Conservation (phyloP, 805 yeast genomes). For the Kodamaea lidongshanica region DNA sequence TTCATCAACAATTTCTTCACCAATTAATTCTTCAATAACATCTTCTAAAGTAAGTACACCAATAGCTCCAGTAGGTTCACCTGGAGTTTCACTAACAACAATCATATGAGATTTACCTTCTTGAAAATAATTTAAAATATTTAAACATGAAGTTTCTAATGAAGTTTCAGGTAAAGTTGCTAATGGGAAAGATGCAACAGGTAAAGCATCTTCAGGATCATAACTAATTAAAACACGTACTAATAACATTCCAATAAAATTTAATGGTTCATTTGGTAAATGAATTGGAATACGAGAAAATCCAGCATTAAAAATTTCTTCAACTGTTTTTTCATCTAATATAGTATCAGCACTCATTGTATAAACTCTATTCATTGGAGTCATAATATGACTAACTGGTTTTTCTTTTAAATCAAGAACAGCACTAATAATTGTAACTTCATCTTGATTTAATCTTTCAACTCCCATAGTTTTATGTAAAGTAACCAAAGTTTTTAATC, state of each 20-base stretch:
- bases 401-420: conserved; percentile 92
- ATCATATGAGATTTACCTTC: conserved; percentile 98
- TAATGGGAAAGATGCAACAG: conserved; percentile 87
- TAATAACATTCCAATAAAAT: conserved; percentile 90
- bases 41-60: conserved; percentile 94
- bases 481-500: conserved; percentile 88
- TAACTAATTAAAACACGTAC: conserved; percentile 90
- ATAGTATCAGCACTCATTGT: conserved; percentile 80
- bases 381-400: conserved; percentile 81
- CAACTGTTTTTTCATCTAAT: conserved; percentile 78
- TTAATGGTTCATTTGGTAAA: conserved; percentile 79
- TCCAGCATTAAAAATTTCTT: conserved; percentile 87
- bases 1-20: conserved; percentile 96
- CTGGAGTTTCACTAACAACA: conserved; percentile 81
- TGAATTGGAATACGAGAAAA: conserved; percentile 93
- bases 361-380: conserved; percentile 85
- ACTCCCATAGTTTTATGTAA: conserved; percentile 93
- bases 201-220: conserved; percentile 93
- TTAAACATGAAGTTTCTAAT: conserved; percentile 85
- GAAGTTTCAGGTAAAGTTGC: conserved; percentile 96
- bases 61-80: conserved; percentile 72
- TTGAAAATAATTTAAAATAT: conserved; percentile 91
- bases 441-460: conserved; percentile 88
- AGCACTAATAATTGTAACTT: conserved; percentile 90
- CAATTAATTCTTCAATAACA: conserved; percentile 96